A percentile compares a stretch with the other conserved stretches of the same genome.
phyloP scores from a whole-genome alignment of 1,284 basidiomycete species.

The Irpex rosettiformis region DNA sequence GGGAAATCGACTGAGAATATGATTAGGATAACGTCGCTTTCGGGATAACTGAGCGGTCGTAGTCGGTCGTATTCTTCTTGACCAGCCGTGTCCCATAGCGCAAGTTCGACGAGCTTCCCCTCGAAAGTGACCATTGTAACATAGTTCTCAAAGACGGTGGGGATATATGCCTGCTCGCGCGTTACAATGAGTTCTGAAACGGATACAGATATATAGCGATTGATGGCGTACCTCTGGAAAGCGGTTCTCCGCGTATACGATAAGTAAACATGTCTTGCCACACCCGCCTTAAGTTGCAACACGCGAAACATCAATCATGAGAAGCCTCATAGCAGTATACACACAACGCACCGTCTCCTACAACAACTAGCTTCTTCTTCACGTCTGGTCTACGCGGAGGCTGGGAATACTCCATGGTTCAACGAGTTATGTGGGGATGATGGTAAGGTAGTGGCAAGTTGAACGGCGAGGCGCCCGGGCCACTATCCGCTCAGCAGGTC shows the following conservation, averaged over 20 bases:
- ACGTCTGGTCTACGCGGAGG: constrained; percentile 65
- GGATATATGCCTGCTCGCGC: constrained; percentile 80
- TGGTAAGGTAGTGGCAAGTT: constrained; percentile 1
- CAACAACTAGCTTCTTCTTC: constrained; percentile 89
- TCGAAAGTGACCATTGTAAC: constrained; percentile 89
- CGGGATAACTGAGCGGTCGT: constrained; percentile 92
- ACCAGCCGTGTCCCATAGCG: constrained; percentile 97
- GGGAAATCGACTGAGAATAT: constrained; percentile 98
- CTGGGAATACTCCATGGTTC: constrained; percentile 14
- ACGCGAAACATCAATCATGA: constrained; percentile 15
- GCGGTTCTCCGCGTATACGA: constrained; percentile 95
- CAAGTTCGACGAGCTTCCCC: constrained; percentile 88
- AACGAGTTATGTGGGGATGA: background rate
- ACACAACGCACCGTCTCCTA: constrained; percentile 74
- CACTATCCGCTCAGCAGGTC: constrained; percentile 4
- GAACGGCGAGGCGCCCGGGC: constrained; percentile 8
- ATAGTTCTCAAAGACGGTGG: constrained; percentile 98
- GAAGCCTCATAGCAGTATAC: constrained; percentile 32
- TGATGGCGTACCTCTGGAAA: constrained; percentile 85
- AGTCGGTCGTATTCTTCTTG: constrained; percentile 98
- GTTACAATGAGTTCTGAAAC: background rate
- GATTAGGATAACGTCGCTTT: constrained; percentile 95
- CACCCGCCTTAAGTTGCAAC: constrained; percentile 55
- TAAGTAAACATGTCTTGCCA: constrained; percentile 89
- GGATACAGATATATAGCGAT: constrained; percentile 1